These are phyloP conservation scores for Plasmodium adleri DNA, from an alignment of 169 alveolate genomes.

Conservation along the genomic window DNA sequence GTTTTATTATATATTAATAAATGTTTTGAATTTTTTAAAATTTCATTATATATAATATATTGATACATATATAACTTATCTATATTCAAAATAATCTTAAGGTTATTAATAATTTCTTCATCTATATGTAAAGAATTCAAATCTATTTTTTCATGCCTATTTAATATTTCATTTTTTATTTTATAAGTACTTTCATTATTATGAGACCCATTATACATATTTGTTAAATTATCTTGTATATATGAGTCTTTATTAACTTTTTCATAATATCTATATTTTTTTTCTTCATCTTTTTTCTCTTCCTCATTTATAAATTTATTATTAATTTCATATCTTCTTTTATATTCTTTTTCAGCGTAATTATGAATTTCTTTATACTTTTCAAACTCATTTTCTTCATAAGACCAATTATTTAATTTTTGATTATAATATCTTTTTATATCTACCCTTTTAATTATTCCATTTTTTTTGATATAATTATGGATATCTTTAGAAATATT, in stretches of 20 bases:
- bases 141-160: slow-evolving; percentile 48
- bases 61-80: slow-evolving; percentile 68
- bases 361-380: too few species aligned
- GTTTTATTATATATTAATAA: slow-evolving; percentile 68
- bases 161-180: slow-evolving; percentile 34
- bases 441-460: too few species aligned
- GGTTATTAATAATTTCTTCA: slow-evolving; percentile 58
- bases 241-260: too few species aligned
- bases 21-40: slow-evolving; percentile 46
- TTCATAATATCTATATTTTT: background rate
- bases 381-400: too few species aligned
- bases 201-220: background rate
- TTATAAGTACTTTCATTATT: slow-evolving; percentile 7
- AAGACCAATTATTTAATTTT: too few species aligned
- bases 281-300: slow-evolving; percentile 7
- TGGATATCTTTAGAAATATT: too few species aligned
- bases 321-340: too few species aligned
- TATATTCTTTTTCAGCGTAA: too few species aligned
- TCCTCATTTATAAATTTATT: background rate
- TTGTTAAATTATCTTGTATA: too few species aligned
- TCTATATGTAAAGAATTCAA: slow-evolving; percentile 40
- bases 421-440: too few species aligned
- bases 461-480: too few species aligned
- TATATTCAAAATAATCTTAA: slow-evolving; percentile 50
- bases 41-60: slow-evolving; percentile 54